Base-by-base conservation (phyloP, 1,284 basidiomycete genomes). In the Ceratobasidium sp. region DNA sequence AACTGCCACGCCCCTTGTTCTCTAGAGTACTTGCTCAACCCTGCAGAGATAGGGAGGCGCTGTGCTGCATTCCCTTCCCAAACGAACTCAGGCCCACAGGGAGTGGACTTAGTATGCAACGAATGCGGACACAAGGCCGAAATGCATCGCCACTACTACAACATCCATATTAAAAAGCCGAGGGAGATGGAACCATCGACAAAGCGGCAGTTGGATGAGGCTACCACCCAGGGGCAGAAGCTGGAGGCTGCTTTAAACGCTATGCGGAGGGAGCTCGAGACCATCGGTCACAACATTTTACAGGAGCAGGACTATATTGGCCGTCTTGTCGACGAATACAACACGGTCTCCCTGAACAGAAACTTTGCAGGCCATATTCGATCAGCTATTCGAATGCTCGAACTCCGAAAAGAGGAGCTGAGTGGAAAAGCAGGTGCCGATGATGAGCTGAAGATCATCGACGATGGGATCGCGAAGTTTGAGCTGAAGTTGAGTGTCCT, bases 321-420 rank as follows among this genome's bases (percentile, higher is more conserved):
- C 49, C n/a, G 8, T 1, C 49, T 66, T 11, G 28, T 66, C 32
- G 49, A 66, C 21, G 23, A 52, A 21, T 66, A 28, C 35, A 66
- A 66, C 63, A 32, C 50, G 32, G 13, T 54, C 2, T 66, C 63
- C 5, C 63, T 66, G n/a, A 54, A 32, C 14, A 13, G 49, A 21
- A 66, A 54, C 35, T 66, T 66, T 66, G 63, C 49, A 0, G 49
- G 63, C 1, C 63, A 66, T 21, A 23, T 66, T n/a, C 47, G 35
- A 0, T 50, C 63, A n/a, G 63, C 49, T 21, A 66, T 66, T 28
- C 46, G 52, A 13, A 67, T 67, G 49, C 64, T 67, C n/a, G 16
- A 55, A 21, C n/a, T 43, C 30, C 49, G 64, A 16, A 44, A 23
- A 23, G 41, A 67, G 7, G 64, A 67, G 6, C 64, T 67, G 7